Percentiles rank a stretch among this genome's conserved stretches.
phyloP scores from a whole-genome alignment of 129 eudicot genomes.

The Centaurea solstitialis region DNA sequence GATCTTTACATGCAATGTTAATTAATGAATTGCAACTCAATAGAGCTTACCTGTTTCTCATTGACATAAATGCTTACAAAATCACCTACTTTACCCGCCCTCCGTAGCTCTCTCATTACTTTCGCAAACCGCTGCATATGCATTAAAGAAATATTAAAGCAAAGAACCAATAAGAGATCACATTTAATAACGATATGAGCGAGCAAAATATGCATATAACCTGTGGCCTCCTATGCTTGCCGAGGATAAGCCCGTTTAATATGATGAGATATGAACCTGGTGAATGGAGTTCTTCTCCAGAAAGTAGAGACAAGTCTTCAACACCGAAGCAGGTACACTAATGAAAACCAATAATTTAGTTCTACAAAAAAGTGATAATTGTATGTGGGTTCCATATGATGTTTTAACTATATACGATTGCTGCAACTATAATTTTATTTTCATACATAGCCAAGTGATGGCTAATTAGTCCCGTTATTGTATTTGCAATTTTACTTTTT shows the following conservation, averaged over 20 bases:
- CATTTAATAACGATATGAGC: background rate
- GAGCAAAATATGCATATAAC: slow-evolving; percentile 32
- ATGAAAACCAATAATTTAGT: slow-evolving; percentile 5
- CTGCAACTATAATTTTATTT: background rate
- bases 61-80: slow-evolving; percentile 87
- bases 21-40: slow-evolving; percentile 5
- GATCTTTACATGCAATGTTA: background rate
- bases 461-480: background rate
- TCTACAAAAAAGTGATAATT: slow-evolving; percentile 1
- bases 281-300: slow-evolving; percentile 92
- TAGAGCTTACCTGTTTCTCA: slow-evolving; percentile 79
- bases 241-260: slow-evolving; percentile 86
- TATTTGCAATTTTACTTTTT: background rate
- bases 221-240: slow-evolving; percentile 89
- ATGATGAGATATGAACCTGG: slow-evolving; percentile 71
- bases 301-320: slow-evolving; percentile 74
- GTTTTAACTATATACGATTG: background rate
- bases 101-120: slow-evolving; percentile 82
- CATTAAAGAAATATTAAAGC: slow-evolving; percentile 4
- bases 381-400: background rate
- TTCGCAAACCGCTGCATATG: slow-evolving; percentile 57
- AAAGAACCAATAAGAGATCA: background rate
- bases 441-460: background rate
- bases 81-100: slow-evolving; percentile 92
- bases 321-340: slow-evolving; percentile 89